These are phyloP conservation scores for Wickerhamiella sorbophila DNA, from an alignment of 805 yeast genomes.

Conservation along the genomic window DNA sequence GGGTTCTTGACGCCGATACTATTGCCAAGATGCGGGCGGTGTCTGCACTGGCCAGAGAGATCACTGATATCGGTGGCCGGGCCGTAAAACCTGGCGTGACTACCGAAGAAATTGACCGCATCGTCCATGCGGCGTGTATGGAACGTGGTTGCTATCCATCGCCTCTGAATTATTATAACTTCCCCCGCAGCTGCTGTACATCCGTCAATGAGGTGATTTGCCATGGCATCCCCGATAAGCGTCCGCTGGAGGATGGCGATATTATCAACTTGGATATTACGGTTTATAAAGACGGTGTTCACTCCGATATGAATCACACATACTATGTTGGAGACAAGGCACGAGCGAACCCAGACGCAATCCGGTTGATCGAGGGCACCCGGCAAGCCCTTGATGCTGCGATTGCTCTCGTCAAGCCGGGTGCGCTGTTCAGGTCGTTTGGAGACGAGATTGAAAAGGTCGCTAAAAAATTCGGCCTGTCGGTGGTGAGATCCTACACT, in stretches of 20 bases:
- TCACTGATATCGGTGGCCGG: conserved; percentile 79
- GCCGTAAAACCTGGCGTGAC: conserved; percentile 78
- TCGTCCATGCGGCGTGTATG: conserved; percentile 78
- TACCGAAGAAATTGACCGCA: conserved; percentile 78
- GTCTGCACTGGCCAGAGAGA: conserved; percentile 67
- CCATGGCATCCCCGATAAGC: conserved; percentile 92
- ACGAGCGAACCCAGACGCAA: conserved; percentile 60
- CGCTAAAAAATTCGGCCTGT: conserved; percentile 61
- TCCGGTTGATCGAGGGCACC: conserved; percentile 81
- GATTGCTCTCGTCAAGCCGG: conserved; percentile 78
- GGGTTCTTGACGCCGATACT: conserved; percentile 49
- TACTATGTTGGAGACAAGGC: conserved; percentile 91
- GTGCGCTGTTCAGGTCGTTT: conserved; percentile 68
- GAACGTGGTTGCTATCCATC: conserved; percentile 89
- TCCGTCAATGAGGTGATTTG: conserved; percentile 92
- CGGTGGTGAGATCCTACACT: conserved; percentile 79
- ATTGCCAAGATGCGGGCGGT: conserved; percentile 62
- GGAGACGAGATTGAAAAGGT: conserved; percentile 83
- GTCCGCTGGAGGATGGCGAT: conserved; percentile 82
- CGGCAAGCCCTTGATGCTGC: conserved; percentile 80
- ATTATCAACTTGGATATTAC: conserved; percentile 85
- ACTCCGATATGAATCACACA: conserved; percentile 91
- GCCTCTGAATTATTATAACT: conserved; percentile 85
- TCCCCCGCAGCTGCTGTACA: conserved; percentile 84
- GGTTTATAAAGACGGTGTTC: conserved; percentile 72